Base-by-base conservation (phyloP, 2,329 filamentous ascomycete species). In the Didymella segeticola region DNA sequence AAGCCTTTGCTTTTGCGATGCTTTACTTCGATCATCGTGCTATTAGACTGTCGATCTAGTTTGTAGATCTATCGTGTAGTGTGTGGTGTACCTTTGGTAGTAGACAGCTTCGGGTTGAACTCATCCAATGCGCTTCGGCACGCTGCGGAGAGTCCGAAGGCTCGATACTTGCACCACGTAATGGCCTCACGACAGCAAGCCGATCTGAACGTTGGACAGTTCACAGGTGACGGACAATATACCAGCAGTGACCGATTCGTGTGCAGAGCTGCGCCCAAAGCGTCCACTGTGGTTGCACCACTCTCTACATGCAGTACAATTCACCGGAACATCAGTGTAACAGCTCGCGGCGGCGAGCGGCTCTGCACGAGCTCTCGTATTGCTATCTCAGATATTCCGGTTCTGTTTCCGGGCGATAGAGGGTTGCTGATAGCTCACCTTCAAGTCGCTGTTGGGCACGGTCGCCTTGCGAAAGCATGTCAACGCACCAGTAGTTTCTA, bases 81-180 rank as follows among this genome's bases (percentile, higher is more conserved):
- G 17, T 4, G 33, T 20, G 15, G 17, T 36, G 33, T 22, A 20
- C 31, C 6, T 17, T 19, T 9, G 14, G 10, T 20, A 19, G 17
- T 19, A 20, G 8, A 19, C 41, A 11, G 41, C 19, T 25, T 25
- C 26, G 33, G 26, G 9, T 31, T 38, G 41, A 20, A 27, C 14
- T 22, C n/a, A n/a, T n/a, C n/a, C 42, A 43, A 5, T 34, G 17
- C 31, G 27, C 9, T 45, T 45, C 48, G 48, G 48, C 11, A 25
- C 25, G 19, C 27, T 51, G 48, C 48, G 48, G 48, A 45, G 48
- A 51, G 48, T 29, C 48, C 48, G 48, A 51, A 45, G 15, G 14
- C 17, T 50, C 36, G 11, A 26, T 17, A 26, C 15, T 11, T 27
- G 31, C 38, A 38, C 29, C 10, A 31, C 26, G 15, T 33, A 17